Base-by-base conservation (phyloP, 306 rosid species). In the Vigna reflexopilosa region DNA sequence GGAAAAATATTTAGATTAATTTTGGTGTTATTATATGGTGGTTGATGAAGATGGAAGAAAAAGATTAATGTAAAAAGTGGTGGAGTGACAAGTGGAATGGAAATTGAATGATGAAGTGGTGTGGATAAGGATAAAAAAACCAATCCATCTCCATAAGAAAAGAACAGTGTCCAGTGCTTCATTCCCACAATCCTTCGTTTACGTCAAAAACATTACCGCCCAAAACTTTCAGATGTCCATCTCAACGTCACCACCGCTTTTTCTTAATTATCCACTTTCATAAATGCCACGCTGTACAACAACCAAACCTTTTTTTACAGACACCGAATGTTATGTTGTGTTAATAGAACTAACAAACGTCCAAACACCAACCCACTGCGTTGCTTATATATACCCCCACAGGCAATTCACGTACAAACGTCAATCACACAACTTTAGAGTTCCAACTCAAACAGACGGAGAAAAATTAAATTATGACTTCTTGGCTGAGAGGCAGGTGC, bases 401-500 rank as follows among this genome's bases (percentile, higher is more conserved):
- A 22, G 20, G 86, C 62, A 67, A 51, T 7, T 19, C 63, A 63
- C 47, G 26, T 40, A 64, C 63, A 49, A n/a, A 56, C 16, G 80
- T 64, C 73, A 76, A 63, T 42, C 7, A 52, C 64, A 12, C 16
- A 7, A 20, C 45, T 13, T 20, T 30, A 2, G 28, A 63, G 56
- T 45, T 52, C 14, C 7, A 40, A 38, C 51, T 17, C 0, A 28
- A 6, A 40, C 45, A 40, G 22, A 20, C 22, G 22, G 22, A 1
- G 22, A 0, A 7, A 19, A 54, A 24, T 1, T 22, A 58, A 0
- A 30, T 34, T 9, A 75, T 82, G 86, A 80, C 73, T 87, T 89
- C 90, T 3, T 94, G 98, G 98, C 80, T 88, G 0, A 87, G 95
- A 85, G 97, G 90, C 7, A 88, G 83, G 72, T 86, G 88, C 40